Base-by-base conservation (phyloP, 495 filamentous ascomycete genomes). In the Tuber brumale region DNA sequence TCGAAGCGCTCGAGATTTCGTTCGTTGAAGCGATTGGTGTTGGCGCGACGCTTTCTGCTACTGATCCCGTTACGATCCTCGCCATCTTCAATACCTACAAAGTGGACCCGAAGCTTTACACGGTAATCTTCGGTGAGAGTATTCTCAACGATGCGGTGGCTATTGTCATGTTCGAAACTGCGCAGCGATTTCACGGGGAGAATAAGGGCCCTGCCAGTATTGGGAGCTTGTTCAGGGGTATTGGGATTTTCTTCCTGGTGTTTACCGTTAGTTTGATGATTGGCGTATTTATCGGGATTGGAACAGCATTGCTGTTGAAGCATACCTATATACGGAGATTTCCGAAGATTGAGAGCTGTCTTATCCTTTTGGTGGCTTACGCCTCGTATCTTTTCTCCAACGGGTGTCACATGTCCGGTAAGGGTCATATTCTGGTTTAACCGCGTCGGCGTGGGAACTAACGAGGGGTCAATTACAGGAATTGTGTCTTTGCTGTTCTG, bases 71-170 rank as follows among this genome's bases (percentile, higher is more conserved):
- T 71, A 99, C 95, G 0, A 97, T 99, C 79, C 87, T 99, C 45
- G 95, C 95, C 72, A 99, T 99, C 75, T 99, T 99, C 89, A 99
- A 97, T 83, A 91, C 96, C 1, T 98, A 97, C 87, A 97, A 97
- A 85, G 95, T 99, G 72, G 95, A 99, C 83, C 95, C 95, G 16
- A 97, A 97, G 85, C 88, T 99, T 8, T 99, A 99, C 84, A 99
- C 95, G 10, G 88, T 98, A 79, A 98, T 99, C 75, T 99, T 99
- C 83, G 95, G 95, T 80, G 95, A 99, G 84, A 97, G 94, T 45
- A 98, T 99, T 72, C 85, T 99, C 71, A 99, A 99, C 83, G 95
- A 99, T 87, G 95, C 95, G 27, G 93, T 99, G 79, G 95, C 95
- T 66, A 99, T 99, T 83, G 95, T 99, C 76, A 89, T 99, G 80